phyloP scores from a whole-genome alignment of 371 early-diverging fungal species.

The Dinochytrium kinnereticum region DNA sequence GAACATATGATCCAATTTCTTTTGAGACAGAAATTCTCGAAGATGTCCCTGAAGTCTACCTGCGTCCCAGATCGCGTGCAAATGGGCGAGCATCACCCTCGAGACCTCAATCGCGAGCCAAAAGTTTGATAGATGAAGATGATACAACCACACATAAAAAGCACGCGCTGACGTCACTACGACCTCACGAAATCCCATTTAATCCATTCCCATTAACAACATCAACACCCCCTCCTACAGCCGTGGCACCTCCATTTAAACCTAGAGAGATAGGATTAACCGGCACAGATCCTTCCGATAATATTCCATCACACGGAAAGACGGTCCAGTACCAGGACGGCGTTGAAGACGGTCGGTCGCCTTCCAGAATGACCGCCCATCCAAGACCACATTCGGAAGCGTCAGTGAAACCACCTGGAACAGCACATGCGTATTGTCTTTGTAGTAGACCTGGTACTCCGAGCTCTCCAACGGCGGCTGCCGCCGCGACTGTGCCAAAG shows the following conservation, averaged over 20 bases:
- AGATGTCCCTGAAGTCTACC: not conserved
- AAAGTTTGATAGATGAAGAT: not conserved
- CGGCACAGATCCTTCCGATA: no score
- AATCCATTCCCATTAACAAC: conserved; percentile 3
- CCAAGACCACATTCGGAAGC: not conserved
- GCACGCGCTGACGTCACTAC: not conserved
- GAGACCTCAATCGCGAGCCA: not conserved
- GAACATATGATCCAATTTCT: not conserved
- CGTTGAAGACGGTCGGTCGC: no score
- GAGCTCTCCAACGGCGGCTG: conserved; percentile 20
- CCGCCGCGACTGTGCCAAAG: conserved; percentile 27
- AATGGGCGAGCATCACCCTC: not conserved
- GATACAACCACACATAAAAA: not conserved
- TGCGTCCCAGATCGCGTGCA: not conserved
- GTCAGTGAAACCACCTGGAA: not conserved
- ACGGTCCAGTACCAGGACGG: not conserved
- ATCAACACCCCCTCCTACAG: no score
- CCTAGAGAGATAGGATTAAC: no score
- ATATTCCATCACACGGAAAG: no score
- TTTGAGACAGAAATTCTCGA: not conserved
- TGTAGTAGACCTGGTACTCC: not conserved
- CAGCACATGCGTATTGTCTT: conserved; percentile 2
- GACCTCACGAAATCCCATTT: conserved; percentile 11
- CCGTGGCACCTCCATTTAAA: no score
- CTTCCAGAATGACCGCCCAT: not conserved